Conservation (phyloP, 2,329 filamentous ascomycete genomes). For the Dactylella cylindrospora region DNA sequence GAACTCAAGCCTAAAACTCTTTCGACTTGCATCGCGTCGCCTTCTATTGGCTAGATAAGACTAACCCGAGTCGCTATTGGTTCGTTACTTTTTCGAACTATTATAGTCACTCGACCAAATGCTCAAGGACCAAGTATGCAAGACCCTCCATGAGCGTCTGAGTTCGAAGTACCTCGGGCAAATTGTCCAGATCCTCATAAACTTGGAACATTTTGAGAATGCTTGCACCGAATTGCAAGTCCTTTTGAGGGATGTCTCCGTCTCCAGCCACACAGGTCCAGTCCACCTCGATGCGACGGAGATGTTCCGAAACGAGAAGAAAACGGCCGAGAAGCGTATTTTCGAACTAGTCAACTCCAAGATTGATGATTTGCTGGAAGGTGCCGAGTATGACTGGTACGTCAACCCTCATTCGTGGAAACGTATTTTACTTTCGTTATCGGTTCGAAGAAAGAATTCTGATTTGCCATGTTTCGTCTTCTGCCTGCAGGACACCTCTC, state of each 20-base stretch:
- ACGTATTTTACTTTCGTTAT: background rate
- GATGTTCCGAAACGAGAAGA: constrained; percentile 85
- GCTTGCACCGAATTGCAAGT: constrained; percentile 88
- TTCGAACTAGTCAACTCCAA: constrained; percentile 99
- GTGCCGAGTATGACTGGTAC: constrained; percentile 92
- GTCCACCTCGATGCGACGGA: constrained; percentile 80
- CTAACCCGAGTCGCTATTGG: constrained; percentile 27
- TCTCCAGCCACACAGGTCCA: constrained; percentile 64
- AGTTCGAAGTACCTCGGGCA: constrained; percentile 93
- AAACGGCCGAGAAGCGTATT: constrained; percentile 93
- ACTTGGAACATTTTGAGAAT: constrained; percentile 92
- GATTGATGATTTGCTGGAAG: constrained; percentile 95
- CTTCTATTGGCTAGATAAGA: constrained; percentile 24
- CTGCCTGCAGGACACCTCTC: constrained; percentile 57
- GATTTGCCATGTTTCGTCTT: constrained; percentile 44
- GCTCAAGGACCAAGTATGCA: constrained; percentile 88
- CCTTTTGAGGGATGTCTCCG: constrained; percentile 81
- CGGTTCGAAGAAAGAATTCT: constrained; percentile 17
- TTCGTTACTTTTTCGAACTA: constrained; percentile 32
- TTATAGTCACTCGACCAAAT: constrained; percentile 83
- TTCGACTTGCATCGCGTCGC: constrained; percentile 29
- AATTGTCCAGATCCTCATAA: constrained; percentile 97
- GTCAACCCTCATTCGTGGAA: constrained; percentile 47
- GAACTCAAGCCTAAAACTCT: constrained; percentile 12
- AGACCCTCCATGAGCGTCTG: constrained; percentile 81